Evolutionary conservation across 139 green algal species (phyloP), one percentile per base, ranked within the genome.

Genomic region (Diplosphaera chodatii): DNA sequence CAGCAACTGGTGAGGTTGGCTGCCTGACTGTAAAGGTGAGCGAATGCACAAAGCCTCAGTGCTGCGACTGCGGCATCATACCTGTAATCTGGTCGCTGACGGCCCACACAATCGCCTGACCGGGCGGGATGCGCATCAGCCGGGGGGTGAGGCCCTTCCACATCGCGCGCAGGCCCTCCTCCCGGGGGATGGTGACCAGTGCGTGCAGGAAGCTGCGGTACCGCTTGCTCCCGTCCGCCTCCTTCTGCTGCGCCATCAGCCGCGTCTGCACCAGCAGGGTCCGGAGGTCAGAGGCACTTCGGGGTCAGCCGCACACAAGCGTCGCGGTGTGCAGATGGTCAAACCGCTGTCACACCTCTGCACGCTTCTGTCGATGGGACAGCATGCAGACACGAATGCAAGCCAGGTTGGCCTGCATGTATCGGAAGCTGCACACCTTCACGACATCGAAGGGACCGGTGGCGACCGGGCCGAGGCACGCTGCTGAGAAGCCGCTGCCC

Each of bases 391-490:
- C n/a, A n/a, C n/a, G n/a, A n/a, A n/a, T n/a, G n/a, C n/a, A n/a
- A n/a, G n/a, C n/a, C n/a, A n/a, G n/a, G n/a, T n/a, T n/a, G n/a
- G 74, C 37, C 73, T 78, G 55, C 55, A 28, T 15, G 4, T 64
- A 4, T 18, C 6, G 16, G 15, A 69, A 27, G 32, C 65, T 8
- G 65, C 65, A 32, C 55, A 74, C 74, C 82, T 98, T 98, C 66
- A 91, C 84, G 32, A 98, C 92, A 70, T 98, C 93, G 74, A 98
- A 96, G 32, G 93, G 94, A 16, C 91, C 91, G 3, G 94, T 98
- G 0, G 87, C 84, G 0, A 90, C 32, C 1, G 93, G 93, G 2
- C 93, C 93, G 6, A 97, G 76, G 70, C 80, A 89, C 18, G 90
- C 94, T 20, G 93, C 93, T 1, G 86, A 81, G 74, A 97, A 96